Evolutionary conservation across 257 asterid species (phyloP).

Genomic region (Capsicum chinense): DNA sequence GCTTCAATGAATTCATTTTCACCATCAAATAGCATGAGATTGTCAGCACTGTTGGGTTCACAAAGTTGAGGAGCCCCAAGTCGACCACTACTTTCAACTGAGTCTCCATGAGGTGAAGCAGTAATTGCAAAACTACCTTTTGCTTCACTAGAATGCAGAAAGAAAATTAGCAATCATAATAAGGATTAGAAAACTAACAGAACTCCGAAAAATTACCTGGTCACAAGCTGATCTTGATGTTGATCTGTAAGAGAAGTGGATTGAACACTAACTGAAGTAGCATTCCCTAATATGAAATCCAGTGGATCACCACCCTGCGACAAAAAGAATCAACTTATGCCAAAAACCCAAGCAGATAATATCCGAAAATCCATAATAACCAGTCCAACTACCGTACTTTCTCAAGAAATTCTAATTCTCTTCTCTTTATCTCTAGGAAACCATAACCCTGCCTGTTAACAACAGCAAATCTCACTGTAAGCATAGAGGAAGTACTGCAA

Average conservation of each 20-base stretch:
- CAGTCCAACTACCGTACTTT: constrained; percentile 57
- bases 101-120: constrained; percentile 86
- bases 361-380: constrained; percentile 33
- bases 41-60: constrained; percentile 90
- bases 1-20: constrained; percentile 68
- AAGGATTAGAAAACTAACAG: constrained; percentile 28
- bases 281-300: constrained; percentile 66
- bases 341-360: constrained; percentile 34
- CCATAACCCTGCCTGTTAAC: constrained; percentile 79
- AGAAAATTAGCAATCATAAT: constrained; percentile 33
- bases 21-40: constrained; percentile 77
- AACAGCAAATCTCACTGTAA: constrained; percentile 37
- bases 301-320: constrained; percentile 89
- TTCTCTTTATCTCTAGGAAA: constrained; percentile 71
- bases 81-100: constrained; percentile 89
- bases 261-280: constrained; percentile 70
- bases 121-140: constrained; percentile 83
- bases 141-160: constrained; percentile 64
- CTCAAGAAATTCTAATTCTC: constrained; percentile 86
- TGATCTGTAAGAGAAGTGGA: constrained; percentile 77
- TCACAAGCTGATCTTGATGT: constrained; percentile 63
- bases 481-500: constrained; percentile 12
- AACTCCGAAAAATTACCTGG: constrained; percentile 53
- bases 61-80: constrained; percentile 61
- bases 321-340: constrained; percentile 35